Base-by-base conservation (phyloP, 495 filamentous ascomycete genomes). In the Penicillium bovifimosum region DNA sequence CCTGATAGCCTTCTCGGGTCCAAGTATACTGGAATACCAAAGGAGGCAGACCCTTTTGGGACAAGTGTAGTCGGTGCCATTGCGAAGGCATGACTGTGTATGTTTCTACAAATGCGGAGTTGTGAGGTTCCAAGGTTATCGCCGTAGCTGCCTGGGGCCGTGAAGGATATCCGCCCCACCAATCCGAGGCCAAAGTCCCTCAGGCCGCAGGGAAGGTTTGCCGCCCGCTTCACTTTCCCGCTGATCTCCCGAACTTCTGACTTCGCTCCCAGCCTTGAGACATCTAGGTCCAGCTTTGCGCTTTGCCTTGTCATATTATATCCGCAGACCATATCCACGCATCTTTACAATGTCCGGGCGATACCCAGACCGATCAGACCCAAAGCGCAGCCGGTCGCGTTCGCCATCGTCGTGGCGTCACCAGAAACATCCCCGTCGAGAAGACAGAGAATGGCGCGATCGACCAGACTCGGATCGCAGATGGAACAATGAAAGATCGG, bases 1-100 rank as follows among this genome's bases (percentile, higher is more conserved):
- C 58, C 9, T 74, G 79, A 71, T 96, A 98, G 35, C 81, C 80
- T 27, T 71, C 61, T 17, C 61, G 33, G 14, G 70, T 75, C 52
- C 80, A 77, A 16, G 63, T 62, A 39, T 74, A 73, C 60, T 80
- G 80, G 49, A 81, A 70, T 2, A 86, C 68, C 31, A 86, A 68
- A 9, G 79, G 71, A n/a, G 82, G 80, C 5, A 62, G 16, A 13
- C 18, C 16, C 34, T 47, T 52, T 13, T 57, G 20, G 6, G 55
- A 46, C 17, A 66, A 44, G 42, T 47, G 53, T 11, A 79, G 53
- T 29, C 58, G 64, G 34, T 64, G 65, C 76, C 76, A 79, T 58
- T 41, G 50, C 36, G 56, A 50, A 41, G 70, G 41, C 76, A 79
- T 79, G 36, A 17, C 38, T 41, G 33, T 13, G 27, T 17, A 24